Evolutionary conservation across 768 basidiomycete genomes (phyloP), one percentile per base, ranked within the genome.

Genomic region (Lentinula guzmanii): DNA sequence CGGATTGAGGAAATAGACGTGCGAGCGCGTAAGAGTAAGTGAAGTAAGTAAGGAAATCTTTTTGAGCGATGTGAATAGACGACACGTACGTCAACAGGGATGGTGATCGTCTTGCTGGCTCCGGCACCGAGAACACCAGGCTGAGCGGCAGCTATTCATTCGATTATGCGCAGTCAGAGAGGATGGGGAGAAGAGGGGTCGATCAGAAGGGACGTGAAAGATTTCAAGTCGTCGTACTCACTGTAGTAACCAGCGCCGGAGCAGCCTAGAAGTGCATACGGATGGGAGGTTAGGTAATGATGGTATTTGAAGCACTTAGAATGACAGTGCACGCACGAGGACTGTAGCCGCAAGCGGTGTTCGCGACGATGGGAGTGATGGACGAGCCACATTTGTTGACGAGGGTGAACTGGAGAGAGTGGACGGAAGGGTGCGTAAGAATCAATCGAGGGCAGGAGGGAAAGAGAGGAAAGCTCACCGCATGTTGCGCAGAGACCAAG

Each of bases 341-440:
- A 13, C 75, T 77, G 63, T 75, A 79, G 2, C 77, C 77, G 59
- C 77, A 77, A 51, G 74, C 74, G 2, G 68, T 69, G 62, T 77
- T 73, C 42, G 71, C 74, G 53, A 78, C 73, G 39, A 70, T 67
- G n/a, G 77, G 76, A 10, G 62, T 68, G 48, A 77, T 68, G 6
- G 64, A 64, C 9, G 60, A 57, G 41, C 64, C 66, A 52, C 77
- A 77, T 42, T 72, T 68, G 65, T 79, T 77, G 41, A 60, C 65
- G 61, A 77, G 68, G 24, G 70, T 71, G 65, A 79, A 53, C 61
- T 61, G 35, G 6, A 37, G 35, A 39, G 34, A 4, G 33, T 0
- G 15, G 13, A 28, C n/a, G 18, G 34, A 24, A n/a, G 15, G 28
- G 28, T 28, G 11, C 42, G 18, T 45, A 7, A 28, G 5, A 37